phyloP scores from a whole-genome alignment of 805 yeast species.

The Lipomyces yamadae region DNA sequence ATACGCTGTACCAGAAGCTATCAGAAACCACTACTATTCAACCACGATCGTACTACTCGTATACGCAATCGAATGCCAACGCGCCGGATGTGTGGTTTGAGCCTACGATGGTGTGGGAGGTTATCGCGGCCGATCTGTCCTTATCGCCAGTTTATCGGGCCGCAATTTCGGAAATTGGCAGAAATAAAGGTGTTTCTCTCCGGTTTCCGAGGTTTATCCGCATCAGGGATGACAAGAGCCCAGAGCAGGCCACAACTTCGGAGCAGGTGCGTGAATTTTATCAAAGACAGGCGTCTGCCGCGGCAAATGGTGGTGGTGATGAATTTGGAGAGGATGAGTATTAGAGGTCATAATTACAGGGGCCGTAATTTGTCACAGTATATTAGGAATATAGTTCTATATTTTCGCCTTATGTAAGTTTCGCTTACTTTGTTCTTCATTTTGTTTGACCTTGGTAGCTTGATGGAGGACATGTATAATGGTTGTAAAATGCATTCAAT shows the following conservation, averaged over 20 bases:
- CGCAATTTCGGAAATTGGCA: constrained; percentile 70
- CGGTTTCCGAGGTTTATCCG: constrained; percentile 87
- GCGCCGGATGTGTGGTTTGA: constrained; percentile 97
- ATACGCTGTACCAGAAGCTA: constrained; percentile 60
- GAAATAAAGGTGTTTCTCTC: constrained; percentile 70
- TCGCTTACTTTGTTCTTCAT: background rate
- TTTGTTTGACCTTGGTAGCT: too few species aligned
- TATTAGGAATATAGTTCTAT: background rate
- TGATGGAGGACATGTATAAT: too few species aligned
- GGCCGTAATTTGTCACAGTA: background rate
- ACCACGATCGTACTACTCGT: constrained; percentile 72
- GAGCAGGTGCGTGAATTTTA: constrained; percentile 85
- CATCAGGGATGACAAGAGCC: constrained; percentile 80
- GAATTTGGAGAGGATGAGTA: constrained; percentile 18
- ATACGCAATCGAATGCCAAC: constrained; percentile 60
- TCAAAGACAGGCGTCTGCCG: constrained; percentile 57
- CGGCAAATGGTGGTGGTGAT: constrained; percentile 20
- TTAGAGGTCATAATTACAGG: background rate
- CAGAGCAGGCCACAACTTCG: constrained; percentile 85
- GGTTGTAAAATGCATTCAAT: too few species aligned
- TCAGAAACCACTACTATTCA: constrained; percentile 66
- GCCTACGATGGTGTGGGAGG: constrained; percentile 83
- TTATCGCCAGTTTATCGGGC: constrained; percentile 89
- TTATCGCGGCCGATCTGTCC: constrained; percentile 86
- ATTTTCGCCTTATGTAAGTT: background rate